Evolutionary conservation across 768 basidiomycete genomes (phyloP), one percentile per base, ranked within the genome.

Genomic region (Xerocomellus amylosporus): DNA sequence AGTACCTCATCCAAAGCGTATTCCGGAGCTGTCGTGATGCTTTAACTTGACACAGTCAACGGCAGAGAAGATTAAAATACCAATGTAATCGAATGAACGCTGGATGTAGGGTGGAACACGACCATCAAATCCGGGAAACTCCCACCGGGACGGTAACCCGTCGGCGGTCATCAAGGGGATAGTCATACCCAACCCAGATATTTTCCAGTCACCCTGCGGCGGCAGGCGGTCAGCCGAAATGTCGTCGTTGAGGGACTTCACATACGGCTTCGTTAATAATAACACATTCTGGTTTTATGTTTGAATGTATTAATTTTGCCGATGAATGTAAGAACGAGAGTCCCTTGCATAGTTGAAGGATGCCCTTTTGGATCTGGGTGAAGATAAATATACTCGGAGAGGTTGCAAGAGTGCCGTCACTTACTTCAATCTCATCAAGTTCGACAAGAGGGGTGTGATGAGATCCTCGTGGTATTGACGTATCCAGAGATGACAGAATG

Each of bases 171-270:
- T 73, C 8, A 97, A 76, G 7, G 91, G 80, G 30, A 95, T 93
- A 2, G 91, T 93, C 46, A 94, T 75, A 2, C 93, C 92, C 37
- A 99, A 78, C 2, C 93, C 95, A 17, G 88, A 85, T 33, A 99
- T 81, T 73, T 98, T 99, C 97, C 97, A 99, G 71, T 99, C 97
- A 31, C 97, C 96, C 93, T 96, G 61, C 15, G 49, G 43, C n/a
- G 24, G 43, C n/a, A 41, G 15, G 34, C 40, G 15, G 17, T 61
- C 42, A 45, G 30, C 4, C 19, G 28, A 55, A 28, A 48, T 45
- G 22, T 31, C 46, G 37, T 4, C 19, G 13, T 9, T 26, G 19
- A 43, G 26, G 37, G 17, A 42, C 46, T 58, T 67, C 20, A 70
- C 86, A 71, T 53, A 95, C 94, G 57, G 91, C 84, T 54, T 82